phyloP scores from a whole-genome alignment of 1,139 yeast genomes.

The Candida tropicalis region DNA sequence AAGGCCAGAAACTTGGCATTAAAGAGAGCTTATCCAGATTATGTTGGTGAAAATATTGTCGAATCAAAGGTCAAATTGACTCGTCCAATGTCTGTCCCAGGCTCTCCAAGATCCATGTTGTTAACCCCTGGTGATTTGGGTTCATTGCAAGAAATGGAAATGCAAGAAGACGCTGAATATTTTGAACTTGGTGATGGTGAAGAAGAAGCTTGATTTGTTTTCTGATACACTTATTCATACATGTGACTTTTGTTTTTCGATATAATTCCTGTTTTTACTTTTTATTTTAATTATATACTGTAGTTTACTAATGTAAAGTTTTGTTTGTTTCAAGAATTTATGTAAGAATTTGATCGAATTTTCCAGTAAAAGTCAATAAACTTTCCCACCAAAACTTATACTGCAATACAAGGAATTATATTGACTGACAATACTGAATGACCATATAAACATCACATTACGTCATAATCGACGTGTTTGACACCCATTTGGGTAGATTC shows the following conservation, averaged over 20 bases:
- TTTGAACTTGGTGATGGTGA: conserved; percentile 69
- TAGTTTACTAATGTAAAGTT: conserved; percentile 3
- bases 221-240: neutral
- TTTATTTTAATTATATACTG: conserved; percentile 1
- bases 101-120: conserved; percentile 72
- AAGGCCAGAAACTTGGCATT: conserved; percentile 92
- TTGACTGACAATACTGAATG: no score
- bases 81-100: conserved; percentile 93
- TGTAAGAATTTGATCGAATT: no score
- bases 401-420: no score
- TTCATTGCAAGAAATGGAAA: conserved; percentile 83
- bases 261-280: neutral
- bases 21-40: conserved; percentile 91
- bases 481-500: no score
- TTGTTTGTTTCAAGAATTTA: no score
- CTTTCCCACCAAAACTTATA: no score
- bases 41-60: conserved; percentile 70
- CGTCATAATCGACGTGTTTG: no score
- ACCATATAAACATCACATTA: no score
- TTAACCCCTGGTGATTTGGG: conserved; percentile 99
- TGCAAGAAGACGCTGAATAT: conserved; percentile 71
- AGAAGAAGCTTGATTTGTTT: conserved; percentile 26
- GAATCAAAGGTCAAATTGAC: conserved; percentile 71
- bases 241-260: neutral
- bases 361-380: no score